Evolutionary conservation across 139 green algal species (phyloP), one percentile per base, ranked within the genome.

Genomic region (Tetradesmus obliquus): DNA sequence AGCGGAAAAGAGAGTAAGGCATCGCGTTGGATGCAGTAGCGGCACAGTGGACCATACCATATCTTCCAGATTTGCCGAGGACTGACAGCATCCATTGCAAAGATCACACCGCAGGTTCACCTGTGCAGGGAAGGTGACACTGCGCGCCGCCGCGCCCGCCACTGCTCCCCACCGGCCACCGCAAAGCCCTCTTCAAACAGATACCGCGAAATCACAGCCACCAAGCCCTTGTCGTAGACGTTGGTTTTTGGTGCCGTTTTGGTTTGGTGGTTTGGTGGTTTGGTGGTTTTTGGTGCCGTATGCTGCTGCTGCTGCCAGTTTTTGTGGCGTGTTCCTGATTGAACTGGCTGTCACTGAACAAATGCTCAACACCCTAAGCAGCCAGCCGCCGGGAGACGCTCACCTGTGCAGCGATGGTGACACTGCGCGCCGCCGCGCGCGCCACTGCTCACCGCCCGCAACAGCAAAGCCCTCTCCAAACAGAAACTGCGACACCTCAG

Each of bases 391-490:
- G 60, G 60, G 10, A 72, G 60, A 10, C 82, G 1, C 92, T 66
- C 88, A 95, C 91, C 92, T 96, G 94, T 99, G 98, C 81, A 99
- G 94, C 3, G 98, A 95, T 0, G 98, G 98, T 24, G 90, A 96
- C n/a, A 99, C 98, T 1, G 98, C 98, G 54, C 94, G 93, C 45
- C 98, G 92, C 3, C 98, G 94, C 55, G 96, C 95, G 19, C 95
- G 93, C 97, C 97, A 99, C 53, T 94, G 32, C 51, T 99, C 97
- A 1, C 98, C 97, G 45, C 97, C 96, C 1, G 96, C 72, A 15
- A 99, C 94, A 6, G 98, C 98, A 96, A 99, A 99, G 69, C 98
- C 98, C 12, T 98, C 94, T 0, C 98, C 98, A 94, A 99, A 99
- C 79, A 99, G 95, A 90, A 99, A 99, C 91, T 98, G 72, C 0